phyloP scores from a whole-genome alignment of 2,329 filamentous ascomycete genomes.

The Capronia epimyces region DNA sequence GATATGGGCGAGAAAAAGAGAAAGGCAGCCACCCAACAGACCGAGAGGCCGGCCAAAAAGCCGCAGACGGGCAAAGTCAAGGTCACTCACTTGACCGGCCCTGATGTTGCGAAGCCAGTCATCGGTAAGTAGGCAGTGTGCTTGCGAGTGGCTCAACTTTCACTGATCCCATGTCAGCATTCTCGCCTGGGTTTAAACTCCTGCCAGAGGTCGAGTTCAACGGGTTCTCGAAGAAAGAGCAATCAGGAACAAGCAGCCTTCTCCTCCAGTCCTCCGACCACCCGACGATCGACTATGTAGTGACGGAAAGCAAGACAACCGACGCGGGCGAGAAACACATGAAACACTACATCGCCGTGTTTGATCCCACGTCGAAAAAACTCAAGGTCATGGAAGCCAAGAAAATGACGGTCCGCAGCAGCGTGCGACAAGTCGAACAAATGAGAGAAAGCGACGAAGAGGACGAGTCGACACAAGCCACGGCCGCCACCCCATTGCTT shows the following conservation, averaged over 20 bases:
- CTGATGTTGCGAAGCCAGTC: slow-evolving; percentile 24
- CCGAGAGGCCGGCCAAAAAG: slow-evolving; percentile 23
- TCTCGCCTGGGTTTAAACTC: slow-evolving; percentile 29
- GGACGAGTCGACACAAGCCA: slow-evolving; percentile 24
- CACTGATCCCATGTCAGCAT: slow-evolving; percentile 20
- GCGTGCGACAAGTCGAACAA: slow-evolving; percentile 33
- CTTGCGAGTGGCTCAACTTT: no score
- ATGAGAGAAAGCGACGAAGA: slow-evolving; percentile 18
- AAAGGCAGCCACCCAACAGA: slow-evolving; percentile 16
- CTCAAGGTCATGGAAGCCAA: slow-evolving; percentile 52
- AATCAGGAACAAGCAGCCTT: slow-evolving; percentile 30
- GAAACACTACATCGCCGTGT: slow-evolving; percentile 58
- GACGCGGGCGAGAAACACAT: slow-evolving; percentile 49
- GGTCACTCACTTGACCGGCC: slow-evolving; percentile 20
- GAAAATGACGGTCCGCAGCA: slow-evolving; percentile 52
- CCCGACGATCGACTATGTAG: slow-evolving; percentile 55
- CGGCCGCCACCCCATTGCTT: slow-evolving; percentile 30
- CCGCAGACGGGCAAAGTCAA: slow-evolving; percentile 20
- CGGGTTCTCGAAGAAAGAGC: slow-evolving; percentile 18
- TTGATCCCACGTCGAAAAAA: slow-evolving; percentile 49
- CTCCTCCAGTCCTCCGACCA: slow-evolving; percentile 58
- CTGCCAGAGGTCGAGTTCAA: slow-evolving; percentile 24
- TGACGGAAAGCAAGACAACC: slow-evolving; percentile 40
- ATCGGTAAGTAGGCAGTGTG: no score
- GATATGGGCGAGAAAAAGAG: slow-evolving; percentile 25